Evolutionary conservation across 306 rosid genomes (phyloP).

Genomic region (Calophaca sinica): DNA sequence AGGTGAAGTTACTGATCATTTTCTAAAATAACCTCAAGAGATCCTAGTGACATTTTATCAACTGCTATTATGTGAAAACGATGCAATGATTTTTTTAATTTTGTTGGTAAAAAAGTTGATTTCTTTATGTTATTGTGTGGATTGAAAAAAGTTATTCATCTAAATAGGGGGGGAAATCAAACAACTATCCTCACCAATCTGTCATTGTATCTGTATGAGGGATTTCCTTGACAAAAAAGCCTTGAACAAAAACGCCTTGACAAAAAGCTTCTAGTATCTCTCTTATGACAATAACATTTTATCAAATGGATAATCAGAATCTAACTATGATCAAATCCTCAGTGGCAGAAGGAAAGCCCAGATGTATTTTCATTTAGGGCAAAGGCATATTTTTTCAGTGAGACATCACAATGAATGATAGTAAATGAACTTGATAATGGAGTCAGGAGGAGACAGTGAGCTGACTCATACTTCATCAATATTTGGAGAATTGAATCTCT

Average conservation of each 20-base stretch:
- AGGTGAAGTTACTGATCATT: conserved; percentile 61
- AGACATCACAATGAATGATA: conserved; percentile 1
- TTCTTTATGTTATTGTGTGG: conserved; percentile 18
- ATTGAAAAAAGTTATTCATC: not conserved
- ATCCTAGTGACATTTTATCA: no score
- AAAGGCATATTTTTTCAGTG: no score
- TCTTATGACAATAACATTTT: not conserved
- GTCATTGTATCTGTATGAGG: no score
- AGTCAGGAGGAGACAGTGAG: not conserved
- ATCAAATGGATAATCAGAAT: conserved; percentile 31
- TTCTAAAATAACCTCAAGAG: conserved; percentile 18
- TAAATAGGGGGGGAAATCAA: not conserved
- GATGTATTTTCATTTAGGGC: not conserved
- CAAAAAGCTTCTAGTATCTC: conserved; percentile 7
- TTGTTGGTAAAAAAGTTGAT: not conserved
- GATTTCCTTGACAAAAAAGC: not conserved
- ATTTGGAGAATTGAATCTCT: conserved; percentile 16
- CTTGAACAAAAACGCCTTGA: conserved; percentile 1
- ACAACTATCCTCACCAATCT: not conserved
- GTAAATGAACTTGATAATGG: conserved; percentile 21
- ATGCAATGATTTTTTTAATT: conserved; percentile 7
- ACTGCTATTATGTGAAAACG: conserved; percentile 24
- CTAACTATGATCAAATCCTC: conserved; percentile 25
- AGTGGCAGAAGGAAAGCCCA: conserved; percentile 14
- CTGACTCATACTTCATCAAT: conserved; percentile 16